Conservation (phyloP, 2,329 filamentous ascomycete genomes). For the Neoarthrinium moseri region DNA sequence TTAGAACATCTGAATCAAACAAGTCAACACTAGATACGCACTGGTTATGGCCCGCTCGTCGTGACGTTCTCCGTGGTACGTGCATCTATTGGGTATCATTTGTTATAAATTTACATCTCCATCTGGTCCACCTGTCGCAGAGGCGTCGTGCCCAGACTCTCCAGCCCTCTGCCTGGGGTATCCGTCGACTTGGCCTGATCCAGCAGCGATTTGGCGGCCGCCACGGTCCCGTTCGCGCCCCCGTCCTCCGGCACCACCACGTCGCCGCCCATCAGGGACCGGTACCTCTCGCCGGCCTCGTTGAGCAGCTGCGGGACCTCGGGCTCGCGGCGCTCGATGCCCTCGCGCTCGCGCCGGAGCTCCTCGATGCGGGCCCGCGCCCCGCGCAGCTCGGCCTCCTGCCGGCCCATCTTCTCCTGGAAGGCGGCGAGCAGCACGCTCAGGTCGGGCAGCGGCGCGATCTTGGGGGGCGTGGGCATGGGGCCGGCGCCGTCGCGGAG, state of each 20-base stretch:
- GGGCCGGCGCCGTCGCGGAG: conserved; percentile 33
- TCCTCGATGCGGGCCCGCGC: conserved; percentile 57
- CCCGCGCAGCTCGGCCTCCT: conserved; percentile 54
- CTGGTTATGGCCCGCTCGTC: conserved; percentile 9
- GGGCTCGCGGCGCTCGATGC: conserved; percentile 66
- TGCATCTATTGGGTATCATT: conserved; percentile 19
- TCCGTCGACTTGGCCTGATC: conserved; percentile 19
- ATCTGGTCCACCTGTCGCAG: conserved; percentile 30
- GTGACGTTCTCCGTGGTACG: neutral
- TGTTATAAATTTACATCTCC: conserved; percentile 14
- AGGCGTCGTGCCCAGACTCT: conserved; percentile 46
- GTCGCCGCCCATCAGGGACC: conserved; percentile 8
- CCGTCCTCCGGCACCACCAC: neutral
- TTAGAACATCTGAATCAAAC: neutral
- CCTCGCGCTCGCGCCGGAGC: conserved; percentile 58
- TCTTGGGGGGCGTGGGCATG: conserved; percentile 65
- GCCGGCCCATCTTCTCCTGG: conserved; percentile 56
- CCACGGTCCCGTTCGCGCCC: conserved; percentile 10
- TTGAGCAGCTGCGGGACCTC: conserved; percentile 81
- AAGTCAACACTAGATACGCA: too few relatives aligned
- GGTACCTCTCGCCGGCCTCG: conserved; percentile 72
- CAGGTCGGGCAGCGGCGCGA: conserved; percentile 75
- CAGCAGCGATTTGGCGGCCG: conserved; percentile 24
- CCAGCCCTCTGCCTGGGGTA: conserved; percentile 34
- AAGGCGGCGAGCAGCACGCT: conserved; percentile 66